phyloP scores from a whole-genome alignment of 306 rosid species.

The Astragalus glycyphyllos region DNA sequence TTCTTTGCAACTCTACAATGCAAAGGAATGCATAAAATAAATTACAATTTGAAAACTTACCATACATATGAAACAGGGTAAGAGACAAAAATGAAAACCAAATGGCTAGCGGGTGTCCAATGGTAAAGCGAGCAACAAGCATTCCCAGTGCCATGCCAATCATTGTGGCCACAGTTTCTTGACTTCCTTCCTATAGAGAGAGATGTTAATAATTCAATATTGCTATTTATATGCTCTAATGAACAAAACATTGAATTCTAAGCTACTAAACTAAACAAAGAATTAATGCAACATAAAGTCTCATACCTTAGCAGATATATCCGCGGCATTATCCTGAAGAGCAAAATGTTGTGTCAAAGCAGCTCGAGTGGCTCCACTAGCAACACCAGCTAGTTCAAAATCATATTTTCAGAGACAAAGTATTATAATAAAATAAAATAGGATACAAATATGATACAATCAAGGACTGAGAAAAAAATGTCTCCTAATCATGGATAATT shows the following conservation, averaged over 20 bases:
- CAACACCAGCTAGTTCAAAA: constrained; percentile 83
- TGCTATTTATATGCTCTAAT: background rate
- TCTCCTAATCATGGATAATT: constrained; percentile 33
- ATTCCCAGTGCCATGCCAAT: constrained; percentile 89
- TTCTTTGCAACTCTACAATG: constrained; percentile 30
- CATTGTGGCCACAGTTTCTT: constrained; percentile 80
- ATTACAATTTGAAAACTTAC: constrained; percentile 50
- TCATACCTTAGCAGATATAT: constrained; percentile 57
- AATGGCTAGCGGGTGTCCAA: constrained; percentile 72
- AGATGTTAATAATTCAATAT: constrained; percentile 22
- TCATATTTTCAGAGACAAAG: constrained; percentile 37
- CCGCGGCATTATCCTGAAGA: constrained; percentile 61
- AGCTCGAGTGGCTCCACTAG: constrained; percentile 99
- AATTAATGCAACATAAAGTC: background rate
- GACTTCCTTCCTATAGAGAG: constrained; percentile 58
- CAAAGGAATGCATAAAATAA: constrained; percentile 28
- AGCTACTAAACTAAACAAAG: constrained; percentile 9
- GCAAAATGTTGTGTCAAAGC: constrained; percentile 99
- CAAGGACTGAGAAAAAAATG: background rate
- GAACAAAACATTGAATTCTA: constrained; percentile 14
- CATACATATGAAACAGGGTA: constrained; percentile 87
- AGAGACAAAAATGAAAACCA: constrained; percentile 79
- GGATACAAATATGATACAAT: constrained; percentile 15
- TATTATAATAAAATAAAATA: constrained; percentile 6
- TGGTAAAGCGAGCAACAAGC: constrained; percentile 83